Evolutionary conservation across 208 protist species (phyloP).

Genomic region (Crithidia acanthocephali): DNA sequence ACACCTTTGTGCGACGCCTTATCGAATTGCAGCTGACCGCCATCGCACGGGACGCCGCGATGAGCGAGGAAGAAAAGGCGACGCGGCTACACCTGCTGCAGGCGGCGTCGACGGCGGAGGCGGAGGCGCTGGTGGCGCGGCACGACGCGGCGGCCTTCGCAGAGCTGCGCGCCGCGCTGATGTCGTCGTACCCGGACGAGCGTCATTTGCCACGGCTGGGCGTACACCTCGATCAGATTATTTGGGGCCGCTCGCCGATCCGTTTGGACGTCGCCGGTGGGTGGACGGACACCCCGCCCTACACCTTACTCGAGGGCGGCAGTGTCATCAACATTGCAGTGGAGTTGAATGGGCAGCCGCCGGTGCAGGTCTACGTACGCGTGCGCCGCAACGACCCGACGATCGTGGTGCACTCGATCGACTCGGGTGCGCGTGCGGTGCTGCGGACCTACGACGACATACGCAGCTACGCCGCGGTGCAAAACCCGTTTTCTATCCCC

Average conservation of each 20-base stretch:
- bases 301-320: slow-evolving; percentile 52
- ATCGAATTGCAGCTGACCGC: slow-evolving; percentile 26
- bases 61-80: slow-evolving; percentile 2
- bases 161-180: slow-evolving; percentile 23
- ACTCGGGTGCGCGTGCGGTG: slow-evolving; percentile 33
- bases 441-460: slow-evolving; percentile 49
- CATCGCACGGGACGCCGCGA: slow-evolving; percentile 1
- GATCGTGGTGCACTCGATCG: slow-evolving; percentile 49
- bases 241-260: slow-evolving; percentile 51
- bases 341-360: slow-evolving; percentile 55
- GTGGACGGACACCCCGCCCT: slow-evolving; percentile 77
- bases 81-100: slow-evolving; percentile 19
- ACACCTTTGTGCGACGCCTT: slow-evolving; percentile 33
- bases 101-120: slow-evolving; percentile 4
- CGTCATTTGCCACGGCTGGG: slow-evolving; percentile 26
- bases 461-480: slow-evolving; percentile 41
- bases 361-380: slow-evolving; percentile 55
- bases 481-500: slow-evolving; percentile 62
- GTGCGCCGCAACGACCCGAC: slow-evolving; percentile 24
- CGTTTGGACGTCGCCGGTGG: slow-evolving; percentile 66
- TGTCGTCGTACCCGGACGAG: slow-evolving; percentile 25
- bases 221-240: slow-evolving; percentile 49
- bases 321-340: slow-evolving; percentile 68
- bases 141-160: slow-evolving; percentile 34
- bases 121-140: slow-evolving; percentile 2